Evolutionary conservation across 148 eudicot genomes (phyloP), one percentile per base, ranked within the genome.

Genomic region (Silene conica): DNA sequence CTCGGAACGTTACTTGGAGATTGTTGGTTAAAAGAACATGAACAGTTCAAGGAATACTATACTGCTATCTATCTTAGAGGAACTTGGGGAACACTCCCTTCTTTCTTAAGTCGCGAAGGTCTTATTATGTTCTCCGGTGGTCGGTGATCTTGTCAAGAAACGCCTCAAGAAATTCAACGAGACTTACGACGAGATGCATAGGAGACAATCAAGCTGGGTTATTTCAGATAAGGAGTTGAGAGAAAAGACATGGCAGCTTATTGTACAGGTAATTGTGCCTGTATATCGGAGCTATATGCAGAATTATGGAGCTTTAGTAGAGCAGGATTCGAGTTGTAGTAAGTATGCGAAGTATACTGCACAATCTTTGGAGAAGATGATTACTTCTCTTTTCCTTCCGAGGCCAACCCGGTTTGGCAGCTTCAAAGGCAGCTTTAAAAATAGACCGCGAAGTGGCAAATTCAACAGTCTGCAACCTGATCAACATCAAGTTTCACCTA

Each of bases 271-370:
- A 18, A 85, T 90, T n/a, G 96, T 90, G 79, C 96, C 96, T 76
- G 92, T 88, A 69, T 90, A 90, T 55, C 72, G 92, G 10, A 90
- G 96, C 63, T 90, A 90, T 74, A 90, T 90, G 96, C 96, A 90
- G 82, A 90, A 88, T 64, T 90, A 90, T 23, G 96, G 96, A 26
- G 92, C 96, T 31, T 74, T 90, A 74, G 92, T 90, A 8, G 96
- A 90, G 77, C 96, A 90, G 69, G 96, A 90, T 60, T 63, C 87
- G 5, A 90, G 96, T 71, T 82, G 89, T 5, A 84, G 82, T 72
- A 90, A 90, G 83, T 90, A 90, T 46, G 88, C 89, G 7, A 90
- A 85, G 77, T 90, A 84, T 74, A 85, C 96, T 10, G 96, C 90
- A 9, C 84, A 84, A 50, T 82, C 89, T 13, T 80, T 88, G 82